phyloP scores from a whole-genome alignment of 2,329 filamentous ascomycete genomes.

The Colletotrichum neosansevieriae region DNA sequence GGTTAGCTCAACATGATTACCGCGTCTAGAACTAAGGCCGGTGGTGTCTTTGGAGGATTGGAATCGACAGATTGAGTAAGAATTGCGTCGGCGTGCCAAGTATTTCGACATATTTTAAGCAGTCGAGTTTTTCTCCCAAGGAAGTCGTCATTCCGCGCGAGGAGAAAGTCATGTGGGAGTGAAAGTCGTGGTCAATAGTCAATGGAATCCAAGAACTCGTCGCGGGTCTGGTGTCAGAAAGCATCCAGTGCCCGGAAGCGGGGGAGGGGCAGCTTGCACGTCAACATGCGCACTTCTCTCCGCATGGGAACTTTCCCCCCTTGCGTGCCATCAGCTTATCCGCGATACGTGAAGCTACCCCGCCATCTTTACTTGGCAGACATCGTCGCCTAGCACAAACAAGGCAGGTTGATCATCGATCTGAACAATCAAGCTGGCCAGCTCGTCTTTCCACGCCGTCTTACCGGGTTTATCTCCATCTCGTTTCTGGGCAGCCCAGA shows the following conservation, averaged over 20 bases:
- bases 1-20: no score
- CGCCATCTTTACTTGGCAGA: slow-evolving; percentile 22
- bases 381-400: slow-evolving; percentile 26
- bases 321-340: slow-evolving; percentile 26
- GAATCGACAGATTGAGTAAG: no score
- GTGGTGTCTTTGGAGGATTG: no score
- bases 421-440: slow-evolving; percentile 7
- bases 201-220: no score
- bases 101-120: no score
- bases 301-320: not conserved
- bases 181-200: no score
- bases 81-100: no score
- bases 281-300: not conserved
- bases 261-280: not conserved
- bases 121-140: no score
- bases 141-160: no score
- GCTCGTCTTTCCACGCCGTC: not conserved
- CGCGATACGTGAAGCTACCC: slow-evolving; percentile 9
- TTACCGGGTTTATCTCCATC: not conserved
- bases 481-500: not conserved
- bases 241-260: not conserved
- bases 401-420: slow-evolving; percentile 25
- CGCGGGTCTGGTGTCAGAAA: no score
- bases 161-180: no score
- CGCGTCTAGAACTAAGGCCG: no score